Evolutionary conservation across 177 flowering plant genomes (phyloP), one percentile per base, ranked within the genome.

Genomic region (Vitis hybrid): DNA sequence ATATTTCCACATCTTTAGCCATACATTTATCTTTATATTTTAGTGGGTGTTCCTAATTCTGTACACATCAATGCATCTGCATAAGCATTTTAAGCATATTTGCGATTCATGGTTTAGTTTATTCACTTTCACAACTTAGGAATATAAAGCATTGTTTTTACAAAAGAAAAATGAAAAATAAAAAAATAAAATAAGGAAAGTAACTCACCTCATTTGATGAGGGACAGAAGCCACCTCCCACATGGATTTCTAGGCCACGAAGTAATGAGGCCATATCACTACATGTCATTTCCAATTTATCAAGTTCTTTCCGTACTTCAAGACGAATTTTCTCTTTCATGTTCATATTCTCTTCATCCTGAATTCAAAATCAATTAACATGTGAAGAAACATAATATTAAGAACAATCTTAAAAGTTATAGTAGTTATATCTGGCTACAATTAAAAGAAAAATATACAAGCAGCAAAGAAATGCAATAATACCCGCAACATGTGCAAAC

Each of bases 211-310:
- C 88, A 56, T 72, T 72, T 12, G 83, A 56, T 32, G 34, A 70
- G 45, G 92, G 93, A 68, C 2, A 60, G 8, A 51, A 48, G 34
- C 88, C 85, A 49, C 88, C 83, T 60, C 80, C 85, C 21, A 95
- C 86, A 52, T 60, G 61, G 52, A 93, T 83, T 68, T 96, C 99
- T 60, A 95, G 72, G 60, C 83, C 78, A 72, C 90, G 90, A 72
- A 95, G 91, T 56, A 95, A 64, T 48, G 98, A 86, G 48, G 93
- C 87, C 96, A 93, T 91, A 78, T 91, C 88, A 58, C 45, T 75
- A 62, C 82, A 86, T 6, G 45, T 69, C 60, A 66, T n/a, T 79
- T 95, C 98, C 78, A 93, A 65, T 45, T 51, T 79, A 39, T 67
- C 72, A 49, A 95, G 91, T 77, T 87, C 84, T 67, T 79, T 87